phyloP scores from a whole-genome alignment of 2,329 filamentous ascomycete species.

The Aspergillus tanneri region DNA sequence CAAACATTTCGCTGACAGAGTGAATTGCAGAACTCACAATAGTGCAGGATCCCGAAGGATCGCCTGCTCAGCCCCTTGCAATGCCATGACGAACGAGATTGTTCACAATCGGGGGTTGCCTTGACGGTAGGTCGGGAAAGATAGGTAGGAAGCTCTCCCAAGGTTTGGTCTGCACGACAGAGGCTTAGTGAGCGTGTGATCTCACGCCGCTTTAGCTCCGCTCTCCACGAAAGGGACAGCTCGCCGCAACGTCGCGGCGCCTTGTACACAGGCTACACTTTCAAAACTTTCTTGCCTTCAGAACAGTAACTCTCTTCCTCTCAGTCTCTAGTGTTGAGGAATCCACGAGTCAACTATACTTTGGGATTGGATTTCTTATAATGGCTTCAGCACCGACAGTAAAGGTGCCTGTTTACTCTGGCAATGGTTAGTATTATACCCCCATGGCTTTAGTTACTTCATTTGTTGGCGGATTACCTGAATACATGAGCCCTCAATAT shows the following conservation, averaged over 20 bases:
- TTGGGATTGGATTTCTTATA: too few species aligned
- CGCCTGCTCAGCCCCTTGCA: slow-evolving; percentile 77
- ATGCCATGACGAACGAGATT: slow-evolving; percentile 63
- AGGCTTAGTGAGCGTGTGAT: slow-evolving; percentile 14
- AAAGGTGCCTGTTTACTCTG: slow-evolving; percentile 48
- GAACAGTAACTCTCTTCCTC: not conserved
- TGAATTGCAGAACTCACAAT: slow-evolving; percentile 64
- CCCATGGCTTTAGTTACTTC: not conserved
- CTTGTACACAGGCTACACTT: slow-evolving; percentile 1
- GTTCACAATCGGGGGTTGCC: slow-evolving; percentile 1
- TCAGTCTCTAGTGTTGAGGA: too few species aligned
- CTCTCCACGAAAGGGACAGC: slow-evolving; percentile 33
- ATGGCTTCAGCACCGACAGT: slow-evolving; percentile 32
- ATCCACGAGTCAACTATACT: too few species aligned
- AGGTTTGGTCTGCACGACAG: slow-evolving; percentile 16
- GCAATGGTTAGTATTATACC: slow-evolving; percentile 38
- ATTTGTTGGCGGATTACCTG: not conserved
- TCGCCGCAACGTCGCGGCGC: slow-evolving; percentile 33
- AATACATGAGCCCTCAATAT: not conserved
- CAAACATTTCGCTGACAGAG: not conserved
- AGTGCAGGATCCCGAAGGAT: slow-evolving; percentile 98
- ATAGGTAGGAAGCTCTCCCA: slow-evolving; percentile 12
- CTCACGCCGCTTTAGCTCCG: slow-evolving; percentile 25
- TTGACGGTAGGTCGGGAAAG: slow-evolving; percentile 2
- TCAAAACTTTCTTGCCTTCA: not conserved